These are phyloP conservation scores for Glycine tomentella DNA, from an alignment of 306 rosid genomes.

Conservation along the genomic window DNA sequence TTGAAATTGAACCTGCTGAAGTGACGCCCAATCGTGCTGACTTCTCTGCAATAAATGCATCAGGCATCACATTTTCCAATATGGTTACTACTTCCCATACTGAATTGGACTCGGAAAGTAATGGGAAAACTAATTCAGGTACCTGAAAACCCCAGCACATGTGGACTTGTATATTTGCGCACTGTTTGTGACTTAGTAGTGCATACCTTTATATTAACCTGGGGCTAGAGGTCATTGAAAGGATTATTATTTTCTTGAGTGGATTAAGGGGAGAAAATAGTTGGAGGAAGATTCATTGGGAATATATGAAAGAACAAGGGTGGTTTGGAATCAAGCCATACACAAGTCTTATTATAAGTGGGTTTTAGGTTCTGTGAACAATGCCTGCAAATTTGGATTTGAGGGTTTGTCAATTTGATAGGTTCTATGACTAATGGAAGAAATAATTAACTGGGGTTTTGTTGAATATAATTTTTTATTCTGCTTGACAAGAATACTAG, in stretches of 20 bases:
- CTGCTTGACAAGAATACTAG: neutral
- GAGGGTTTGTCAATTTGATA: neutral
- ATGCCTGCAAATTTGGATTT: neutral
- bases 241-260: slow-evolving; percentile 11
- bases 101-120: slow-evolving; percentile 61
- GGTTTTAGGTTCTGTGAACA: neutral
- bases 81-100: slow-evolving; percentile 51
- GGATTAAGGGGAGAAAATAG: slow-evolving; percentile 14
- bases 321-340: neutral
- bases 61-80: slow-evolving; percentile 67
- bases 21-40: slow-evolving; percentile 60
- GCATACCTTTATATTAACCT: slow-evolving; percentile 18
- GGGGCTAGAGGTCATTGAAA: neutral
- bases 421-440: neutral
- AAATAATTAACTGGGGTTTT: neutral
- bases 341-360: neutral
- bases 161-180: slow-evolving; percentile 15
- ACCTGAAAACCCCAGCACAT: slow-evolving; percentile 32
- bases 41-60: slow-evolving; percentile 63
- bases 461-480: neutral
- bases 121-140: slow-evolving; percentile 69
- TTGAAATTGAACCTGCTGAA: slow-evolving; percentile 83
- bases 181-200: neutral
- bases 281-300: slow-evolving; percentile 17
- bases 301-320: neutral